phyloP scores from a whole-genome alignment of 805 yeast species.

The Kurtzmaniella cleridarum region DNA sequence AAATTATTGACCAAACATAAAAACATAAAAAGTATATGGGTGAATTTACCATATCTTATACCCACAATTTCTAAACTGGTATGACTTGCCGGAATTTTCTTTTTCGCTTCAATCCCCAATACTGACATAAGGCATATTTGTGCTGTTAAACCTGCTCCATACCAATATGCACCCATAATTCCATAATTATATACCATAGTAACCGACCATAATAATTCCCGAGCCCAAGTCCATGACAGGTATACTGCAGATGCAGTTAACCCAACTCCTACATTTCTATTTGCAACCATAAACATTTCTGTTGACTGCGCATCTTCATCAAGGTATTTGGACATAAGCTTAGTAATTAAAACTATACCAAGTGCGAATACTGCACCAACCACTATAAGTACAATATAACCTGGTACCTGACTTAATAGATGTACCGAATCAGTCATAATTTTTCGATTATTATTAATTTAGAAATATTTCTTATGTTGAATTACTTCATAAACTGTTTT shows the following conservation, averaged over 20 bases:
- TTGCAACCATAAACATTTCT: constrained; percentile 25
- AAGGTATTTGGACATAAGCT: constrained; percentile 16
- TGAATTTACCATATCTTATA: constrained; percentile 20
- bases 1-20: constrained; percentile 19
- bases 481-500: too few relatives aligned
- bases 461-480: too few relatives aligned
- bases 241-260: constrained; percentile 20
- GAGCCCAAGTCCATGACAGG: constrained; percentile 25
- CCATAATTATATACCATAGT: constrained; percentile 24
- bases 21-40: constrained; percentile 20
- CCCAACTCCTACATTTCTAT: constrained; percentile 17
- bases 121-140: constrained; percentile 21
- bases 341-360: constrained; percentile 21
- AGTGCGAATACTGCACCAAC: constrained; percentile 26
- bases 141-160: constrained; percentile 21
- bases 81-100: constrained; percentile 22
- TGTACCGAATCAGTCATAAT: constrained; percentile 8
- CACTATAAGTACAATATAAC: constrained; percentile 27
- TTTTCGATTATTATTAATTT: too few relatives aligned
- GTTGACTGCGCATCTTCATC: constrained; percentile 21
- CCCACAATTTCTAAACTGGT: constrained; percentile 26
- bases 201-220: constrained; percentile 20
- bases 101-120: constrained; percentile 22
- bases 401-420: constrained; percentile 20
- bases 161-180: constrained; percentile 18